Conservation (phyloP, 352 stramenopile genomes). For the Peronosclerospora sorghi region DNA sequence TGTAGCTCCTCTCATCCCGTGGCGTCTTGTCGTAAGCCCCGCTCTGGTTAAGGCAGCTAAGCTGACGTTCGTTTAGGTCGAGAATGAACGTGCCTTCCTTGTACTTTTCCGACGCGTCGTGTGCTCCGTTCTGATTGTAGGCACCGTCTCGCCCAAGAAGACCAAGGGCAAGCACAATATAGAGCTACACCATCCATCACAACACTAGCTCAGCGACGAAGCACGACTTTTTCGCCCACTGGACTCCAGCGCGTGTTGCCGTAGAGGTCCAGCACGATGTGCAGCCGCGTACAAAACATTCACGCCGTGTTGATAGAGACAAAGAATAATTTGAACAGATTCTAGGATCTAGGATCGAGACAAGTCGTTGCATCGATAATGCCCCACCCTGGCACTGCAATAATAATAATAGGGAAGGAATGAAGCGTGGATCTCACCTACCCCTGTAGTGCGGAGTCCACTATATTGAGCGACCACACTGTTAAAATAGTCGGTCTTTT, state of each 20-base stretch:
- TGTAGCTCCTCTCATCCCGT: constrained; percentile 8
- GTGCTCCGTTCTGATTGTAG: constrained; percentile 69
- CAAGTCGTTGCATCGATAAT: too few species aligned
- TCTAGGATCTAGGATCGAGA: too few species aligned
- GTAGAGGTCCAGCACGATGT: constrained; percentile 90
- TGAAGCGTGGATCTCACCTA: too few species aligned
- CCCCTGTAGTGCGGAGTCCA: too few species aligned
- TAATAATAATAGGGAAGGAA: too few species aligned
- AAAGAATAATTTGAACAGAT: neutral
- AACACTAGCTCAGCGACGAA: neutral
- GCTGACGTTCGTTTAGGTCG: constrained; percentile 88
- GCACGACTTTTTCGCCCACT: constrained; percentile 91
- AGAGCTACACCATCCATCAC: neutral
- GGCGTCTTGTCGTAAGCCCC: constrained; percentile 8
- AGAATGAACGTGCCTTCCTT: constrained; percentile 96
- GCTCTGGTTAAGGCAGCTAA: constrained; percentile 21
- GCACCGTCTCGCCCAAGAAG: neutral
- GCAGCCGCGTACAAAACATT: constrained; percentile 89
- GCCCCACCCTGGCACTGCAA: too few species aligned
- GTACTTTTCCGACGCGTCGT: constrained; percentile 91
- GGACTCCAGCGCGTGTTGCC: constrained; percentile 87
- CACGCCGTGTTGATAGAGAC: constrained; percentile 82
- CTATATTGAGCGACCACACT: too few species aligned
- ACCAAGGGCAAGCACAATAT: neutral
- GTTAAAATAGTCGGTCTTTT: too few species aligned